Base-by-base conservation (phyloP, 2,329 filamentous ascomycete genomes). In the Fusarium sp. region DNA sequence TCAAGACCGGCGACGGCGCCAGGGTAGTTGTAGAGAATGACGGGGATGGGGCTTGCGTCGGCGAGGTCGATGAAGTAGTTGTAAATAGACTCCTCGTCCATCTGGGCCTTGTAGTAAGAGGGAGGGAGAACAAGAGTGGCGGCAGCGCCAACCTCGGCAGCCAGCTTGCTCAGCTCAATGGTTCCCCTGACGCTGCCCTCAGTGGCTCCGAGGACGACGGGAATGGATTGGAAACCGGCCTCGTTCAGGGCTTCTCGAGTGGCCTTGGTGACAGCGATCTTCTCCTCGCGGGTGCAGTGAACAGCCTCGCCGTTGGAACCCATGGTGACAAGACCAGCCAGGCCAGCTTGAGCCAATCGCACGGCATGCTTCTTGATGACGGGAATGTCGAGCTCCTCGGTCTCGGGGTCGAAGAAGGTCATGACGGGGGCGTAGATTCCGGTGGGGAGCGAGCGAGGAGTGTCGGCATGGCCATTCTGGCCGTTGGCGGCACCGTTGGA, bases 241-340 rank as follows among this genome's bases (percentile, higher is more conserved):
- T 87, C 89, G 72, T 95, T 89, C 43, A 96, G 84, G 15, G 92
- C 92, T 72, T 92, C 88, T 52, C 92, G 87, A 9, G 91, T 94
- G 49, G 92, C 90, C 71, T 81, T 81, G 15, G 90, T 94, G 63
- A 95, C 88, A 29, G 85, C 84, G 43, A 86, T 75, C 75, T 93
- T 93, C 77, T 96, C 92, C 61, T 88, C 85, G 39, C 86, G 85
- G 49, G 89, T 91, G 70, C 93, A 88, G 79, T 96, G 92, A 52
- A 92, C 89, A 21, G 92, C 92, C 79, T 96, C 92, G 58, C 92
- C 92, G 77, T 96, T 96, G 67, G 92, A 96, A 61, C 93, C 92
- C 89, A 95, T 92, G 66, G 89, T 89, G 38, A 95, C 90, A 23
- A 96, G 83, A 32, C 92, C 92, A 43, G 88, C 90, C 10, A 96